These are phyloP conservation scores for Trichosporon inkin DNA, from an alignment of 1,284 basidiomycete genomes.

Conservation along the genomic window DNA sequence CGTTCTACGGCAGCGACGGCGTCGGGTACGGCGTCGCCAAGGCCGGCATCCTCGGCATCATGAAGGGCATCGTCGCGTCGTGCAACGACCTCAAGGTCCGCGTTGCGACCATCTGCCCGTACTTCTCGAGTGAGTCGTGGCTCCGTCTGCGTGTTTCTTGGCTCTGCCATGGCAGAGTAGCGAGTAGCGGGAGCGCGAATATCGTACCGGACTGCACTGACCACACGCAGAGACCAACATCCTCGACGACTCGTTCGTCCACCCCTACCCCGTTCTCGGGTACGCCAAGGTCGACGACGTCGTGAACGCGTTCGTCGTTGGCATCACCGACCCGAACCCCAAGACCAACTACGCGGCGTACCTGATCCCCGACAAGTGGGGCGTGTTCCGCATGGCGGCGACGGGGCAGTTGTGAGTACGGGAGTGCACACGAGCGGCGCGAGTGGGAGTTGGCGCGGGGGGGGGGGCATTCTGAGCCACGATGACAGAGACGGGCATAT, in stretches of 20 bases:
- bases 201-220: neutral
- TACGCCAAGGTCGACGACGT: conserved; percentile 22
- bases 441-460: neutral
- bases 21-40: conserved; percentile 21
- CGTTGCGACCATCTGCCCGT: conserved; percentile 19
- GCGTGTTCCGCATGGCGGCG: conserved; percentile 22
- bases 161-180: neutral
- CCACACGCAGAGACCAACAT: conserved; percentile 17
- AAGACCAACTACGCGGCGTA: conserved; percentile 21
- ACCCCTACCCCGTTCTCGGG: conserved; percentile 20
- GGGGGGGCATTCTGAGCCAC: neutral
- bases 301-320: conserved; percentile 16
- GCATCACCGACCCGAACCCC: conserved; percentile 15
- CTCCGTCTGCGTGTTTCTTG: neutral
- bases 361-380: conserved; percentile 22
- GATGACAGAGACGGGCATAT: too few species aligned
- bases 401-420: conserved; percentile 14
- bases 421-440: neutral
- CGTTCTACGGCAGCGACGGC: conserved; percentile 20
- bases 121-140: conserved; percentile 20
- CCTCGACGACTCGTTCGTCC: conserved; percentile 18
- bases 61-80: conserved; percentile 14
- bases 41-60: conserved; percentile 21
- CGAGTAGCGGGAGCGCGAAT: neutral
- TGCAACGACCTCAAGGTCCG: conserved; percentile 14